Base-by-base conservation (phyloP, 345 rosid genomes). In the Pistacia atlantica region DNA sequence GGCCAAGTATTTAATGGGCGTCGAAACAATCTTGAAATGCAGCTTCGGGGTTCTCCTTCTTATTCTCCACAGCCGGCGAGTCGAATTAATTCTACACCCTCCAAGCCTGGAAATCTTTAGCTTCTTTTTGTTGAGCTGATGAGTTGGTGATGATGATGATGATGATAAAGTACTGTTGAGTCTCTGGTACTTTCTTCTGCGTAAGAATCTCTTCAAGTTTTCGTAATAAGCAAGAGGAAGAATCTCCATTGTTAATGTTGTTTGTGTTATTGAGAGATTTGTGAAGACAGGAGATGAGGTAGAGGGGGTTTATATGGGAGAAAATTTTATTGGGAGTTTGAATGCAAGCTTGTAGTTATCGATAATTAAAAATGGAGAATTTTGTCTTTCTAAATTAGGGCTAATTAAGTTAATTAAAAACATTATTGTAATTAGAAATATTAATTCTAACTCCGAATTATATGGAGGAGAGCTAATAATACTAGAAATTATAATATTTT, bases 201-300 rank as follows among this genome's bases (percentile, higher is more conserved):
- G 83, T 85, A 86, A 78, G 48, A n/a, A 69, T 76, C 89, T 86
- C 80, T 87, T 85, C 79, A 83, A 33, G 77, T 35, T 78, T 17
- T 81, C 78, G 46, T 66, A 78, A 31, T 8, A 78, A 0, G 76
- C 67, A 38, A 66, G 54, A 3, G 79, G 57, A 37, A 72, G 65
- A 4, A 72, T 66, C 63, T 78, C 81, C 90, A 80, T 87, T 54
- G 60, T 2, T 8, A 8, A 1, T 16, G 22, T 8, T 61, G 14
- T 18, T 4, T 33, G 17, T 8, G 6, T 2, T 22, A 31, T 18
- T 37, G 22, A n/a, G 35, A 58, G 58, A 63, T 16, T 16, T 16
- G 17, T 4, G 57, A 54, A 17, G 52, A 6, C 42, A 45, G n/a
- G 55, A 7, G 37, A 46, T 18, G 55, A 49, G 28, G 1, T 6